Percentiles rank a stretch among this genome's conserved stretches.
These are phyloP conservation scores for Pugionium cornutum DNA, from an alignment of 345 rosid genomes.

Conservation along the genomic window DNA sequence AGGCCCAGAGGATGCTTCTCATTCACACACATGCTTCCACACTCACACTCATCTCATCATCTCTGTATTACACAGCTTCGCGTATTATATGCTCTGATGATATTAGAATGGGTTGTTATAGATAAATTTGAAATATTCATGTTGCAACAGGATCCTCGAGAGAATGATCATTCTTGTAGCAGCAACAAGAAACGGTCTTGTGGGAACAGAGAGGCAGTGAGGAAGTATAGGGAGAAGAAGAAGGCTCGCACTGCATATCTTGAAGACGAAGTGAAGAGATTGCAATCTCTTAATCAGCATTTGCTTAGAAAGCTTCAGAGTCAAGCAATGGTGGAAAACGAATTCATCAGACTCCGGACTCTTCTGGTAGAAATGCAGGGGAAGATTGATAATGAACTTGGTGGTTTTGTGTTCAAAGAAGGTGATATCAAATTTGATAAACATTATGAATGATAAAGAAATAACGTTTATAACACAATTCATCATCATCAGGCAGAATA, in stretches of 20 bases:
- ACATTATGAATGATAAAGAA: not conserved
- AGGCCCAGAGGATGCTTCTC: constrained; percentile 55
- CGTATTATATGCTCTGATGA: not conserved
- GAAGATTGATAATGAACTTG: constrained; percentile 56
- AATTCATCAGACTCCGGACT: constrained; percentile 51
- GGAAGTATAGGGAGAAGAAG: constrained; percentile 80
- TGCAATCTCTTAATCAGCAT: constrained; percentile 50
- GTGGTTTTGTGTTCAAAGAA: constrained; percentile 43
- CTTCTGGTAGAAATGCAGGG: constrained; percentile 53
- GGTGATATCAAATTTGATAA: constrained; percentile 10
- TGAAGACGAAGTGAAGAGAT: constrained; percentile 70
- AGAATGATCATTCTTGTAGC: constrained; percentile 38
- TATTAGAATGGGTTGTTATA: not conserved
- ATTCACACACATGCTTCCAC: constrained; percentile 76
- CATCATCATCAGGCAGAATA: not conserved
- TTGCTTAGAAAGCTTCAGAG: constrained; percentile 54
- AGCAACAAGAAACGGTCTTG: constrained; percentile 45
- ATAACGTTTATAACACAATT: not conserved
- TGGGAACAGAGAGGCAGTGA: constrained; percentile 77
- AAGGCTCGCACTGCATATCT: constrained; percentile 70
- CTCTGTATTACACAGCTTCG: constrained; percentile 19
- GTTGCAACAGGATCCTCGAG: constrained; percentile 35
- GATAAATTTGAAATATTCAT: not conserved
- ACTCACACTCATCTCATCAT: constrained; percentile 55
- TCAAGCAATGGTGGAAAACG: constrained; percentile 57